Percentiles rank a stretch among this genome's conserved stretches.
These are phyloP conservation scores for Schizochytrium sp. DNA, from an alignment of 108 stramenopile species.

Conservation along the genomic window DNA sequence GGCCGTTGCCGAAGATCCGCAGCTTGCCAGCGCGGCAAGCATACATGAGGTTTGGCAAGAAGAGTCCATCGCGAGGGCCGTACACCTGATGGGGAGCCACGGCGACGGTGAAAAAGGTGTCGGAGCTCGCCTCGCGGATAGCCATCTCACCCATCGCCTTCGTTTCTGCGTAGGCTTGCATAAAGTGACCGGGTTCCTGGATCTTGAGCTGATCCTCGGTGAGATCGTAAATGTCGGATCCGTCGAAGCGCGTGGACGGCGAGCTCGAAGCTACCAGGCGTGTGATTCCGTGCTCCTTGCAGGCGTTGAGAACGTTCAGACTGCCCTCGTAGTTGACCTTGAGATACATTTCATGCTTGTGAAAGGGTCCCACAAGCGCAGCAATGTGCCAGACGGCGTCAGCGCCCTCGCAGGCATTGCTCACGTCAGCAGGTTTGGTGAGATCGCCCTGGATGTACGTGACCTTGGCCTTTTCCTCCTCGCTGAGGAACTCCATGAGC, in stretches of 20 bases:
- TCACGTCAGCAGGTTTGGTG: conserved; percentile 63
- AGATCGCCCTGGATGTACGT: conserved; percentile 53
- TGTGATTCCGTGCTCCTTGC: conserved; percentile 64
- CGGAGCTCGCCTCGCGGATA: conserved; percentile 52
- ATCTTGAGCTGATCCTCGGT: conserved; percentile 63
- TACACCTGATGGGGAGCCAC: conserved; percentile 97
- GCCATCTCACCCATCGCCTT: conserved; percentile 84
- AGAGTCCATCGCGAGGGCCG: conserved; percentile 78
- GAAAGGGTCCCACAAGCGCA: conserved; percentile 91
- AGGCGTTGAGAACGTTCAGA: conserved; percentile 37
- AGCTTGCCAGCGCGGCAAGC: conserved; percentile 71
- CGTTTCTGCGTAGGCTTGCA: conserved; percentile 85
- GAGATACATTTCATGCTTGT: conserved; percentile 52
- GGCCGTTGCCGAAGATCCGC: conserved; percentile 80
- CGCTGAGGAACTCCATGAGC: conserved; percentile 30
- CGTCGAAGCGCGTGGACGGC: conserved; percentile 90
- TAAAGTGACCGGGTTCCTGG: conserved; percentile 53
- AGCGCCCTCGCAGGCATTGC: conserved; percentile 62
- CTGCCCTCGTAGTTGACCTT: conserved; percentile 27
- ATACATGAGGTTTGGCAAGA: conserved; percentile 80
- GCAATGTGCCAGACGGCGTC: conserved; percentile 89
- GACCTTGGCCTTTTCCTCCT: background rate
- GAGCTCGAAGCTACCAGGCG: conserved; percentile 82
- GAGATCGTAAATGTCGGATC: conserved; percentile 71
- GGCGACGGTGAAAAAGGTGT: conserved; percentile 65